Conservation (phyloP, 192 early-diverging fungal species). For the Rhizophagus clarus region DNA sequence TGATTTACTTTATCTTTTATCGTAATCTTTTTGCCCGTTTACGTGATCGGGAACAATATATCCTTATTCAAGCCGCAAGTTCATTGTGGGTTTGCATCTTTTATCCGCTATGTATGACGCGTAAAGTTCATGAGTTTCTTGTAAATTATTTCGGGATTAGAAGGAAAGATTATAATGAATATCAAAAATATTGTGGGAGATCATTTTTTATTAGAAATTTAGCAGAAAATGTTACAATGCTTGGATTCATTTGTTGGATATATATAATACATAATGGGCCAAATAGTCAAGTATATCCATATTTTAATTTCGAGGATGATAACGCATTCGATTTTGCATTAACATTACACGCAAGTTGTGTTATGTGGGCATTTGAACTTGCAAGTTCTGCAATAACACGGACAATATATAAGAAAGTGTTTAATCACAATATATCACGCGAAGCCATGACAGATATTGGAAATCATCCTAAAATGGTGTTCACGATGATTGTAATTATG, state of each 20-base stretch:
- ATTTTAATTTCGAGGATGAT: constrained; percentile 68
- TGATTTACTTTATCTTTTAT: constrained; percentile 83
- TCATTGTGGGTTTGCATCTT: constrained; percentile 77
- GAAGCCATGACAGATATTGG: constrained; percentile 70
- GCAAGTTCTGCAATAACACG: constrained; percentile 63
- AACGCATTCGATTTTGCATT: constrained; percentile 51
- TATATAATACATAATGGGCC: constrained; percentile 72
- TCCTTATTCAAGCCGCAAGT: constrained; percentile 66
- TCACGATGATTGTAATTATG: constrained; percentile 67
- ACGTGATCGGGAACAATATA: constrained; percentile 66
- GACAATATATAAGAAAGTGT: constrained; percentile 56
- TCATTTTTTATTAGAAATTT: constrained; percentile 72
- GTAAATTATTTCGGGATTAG: constrained; percentile 59
- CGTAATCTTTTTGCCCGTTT: constrained; percentile 75
- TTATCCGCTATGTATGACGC: constrained; percentile 73
- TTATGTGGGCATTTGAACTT: constrained; percentile 71
- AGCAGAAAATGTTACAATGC: constrained; percentile 77
- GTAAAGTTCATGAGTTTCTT: constrained; percentile 50
- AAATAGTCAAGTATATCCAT: constrained; percentile 66
- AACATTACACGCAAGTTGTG: constrained; percentile 61
- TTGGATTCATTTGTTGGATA: constrained; percentile 74
- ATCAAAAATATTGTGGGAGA: constrained; percentile 68
- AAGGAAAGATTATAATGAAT: constrained; percentile 61
- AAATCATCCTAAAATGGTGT: constrained; percentile 67
- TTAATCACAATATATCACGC: constrained; percentile 60